Percentiles rank a stretch among this genome's conserved stretches.
phyloP scores from a whole-genome alignment of 768 basidiomycete species.

The Mycena vitilis region DNA sequence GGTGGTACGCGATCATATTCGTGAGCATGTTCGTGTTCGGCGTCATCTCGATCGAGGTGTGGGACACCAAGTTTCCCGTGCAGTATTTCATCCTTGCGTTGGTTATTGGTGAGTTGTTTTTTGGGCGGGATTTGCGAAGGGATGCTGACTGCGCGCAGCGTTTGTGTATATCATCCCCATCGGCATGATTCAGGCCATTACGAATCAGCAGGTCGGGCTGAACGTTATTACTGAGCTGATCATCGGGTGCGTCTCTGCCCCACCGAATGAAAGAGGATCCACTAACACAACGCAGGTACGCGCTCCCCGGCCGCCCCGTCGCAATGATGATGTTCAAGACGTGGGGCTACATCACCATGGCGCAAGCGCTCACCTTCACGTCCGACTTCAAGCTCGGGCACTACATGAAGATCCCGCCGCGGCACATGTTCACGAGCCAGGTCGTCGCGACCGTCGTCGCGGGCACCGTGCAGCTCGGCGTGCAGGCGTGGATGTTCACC shows the following conservation, averaged over 20 bases:
- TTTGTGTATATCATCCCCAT: slow-evolving; percentile 81
- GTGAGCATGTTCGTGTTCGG: slow-evolving; percentile 60
- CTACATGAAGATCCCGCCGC: slow-evolving; percentile 81
- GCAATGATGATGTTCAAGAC: slow-evolving; percentile 80
- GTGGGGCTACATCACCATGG: slow-evolving; percentile 76
- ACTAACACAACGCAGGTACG: slow-evolving; percentile 64
- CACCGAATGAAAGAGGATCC: too few relatives aligned
- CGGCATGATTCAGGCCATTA: slow-evolving; percentile 76
- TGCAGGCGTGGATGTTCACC: slow-evolving; percentile 82
- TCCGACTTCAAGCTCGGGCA: slow-evolving; percentile 86
- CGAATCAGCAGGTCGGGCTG: slow-evolving; percentile 81
- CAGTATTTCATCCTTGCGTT: slow-evolving; percentile 77
- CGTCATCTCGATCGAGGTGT: slow-evolving; percentile 62
- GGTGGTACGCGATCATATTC: slow-evolving; percentile 86
- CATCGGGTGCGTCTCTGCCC: slow-evolving; percentile 68
- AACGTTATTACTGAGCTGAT: slow-evolving; percentile 86
- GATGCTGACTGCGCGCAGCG: slow-evolving; percentile 33
- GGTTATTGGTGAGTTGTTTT: slow-evolving; percentile 50
- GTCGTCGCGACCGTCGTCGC: slow-evolving; percentile 74
- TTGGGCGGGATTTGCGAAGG: not conserved
- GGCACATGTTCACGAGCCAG: slow-evolving; percentile 52
- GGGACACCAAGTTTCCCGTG: slow-evolving; percentile 61
- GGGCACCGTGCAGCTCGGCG: slow-evolving; percentile 79
- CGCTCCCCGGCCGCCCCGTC: slow-evolving; percentile 16
- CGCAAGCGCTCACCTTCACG: slow-evolving; percentile 71